These are phyloP conservation scores for Hydnomerulius pinastri DNA, from an alignment of 768 basidiomycete genomes.

Conservation along the genomic window DNA sequence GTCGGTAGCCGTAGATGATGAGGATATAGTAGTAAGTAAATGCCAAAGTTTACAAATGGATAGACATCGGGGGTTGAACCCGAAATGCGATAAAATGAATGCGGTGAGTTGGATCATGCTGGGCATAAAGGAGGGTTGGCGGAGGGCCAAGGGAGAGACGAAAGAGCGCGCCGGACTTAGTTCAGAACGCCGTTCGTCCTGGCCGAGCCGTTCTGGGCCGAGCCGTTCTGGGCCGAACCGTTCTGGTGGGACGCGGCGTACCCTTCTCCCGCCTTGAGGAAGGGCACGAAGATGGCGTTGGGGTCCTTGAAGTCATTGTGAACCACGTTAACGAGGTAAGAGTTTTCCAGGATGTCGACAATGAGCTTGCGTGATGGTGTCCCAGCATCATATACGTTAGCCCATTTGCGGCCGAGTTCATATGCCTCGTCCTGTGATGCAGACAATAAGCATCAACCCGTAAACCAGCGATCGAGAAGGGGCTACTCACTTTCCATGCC, in stretches of 20 bases:
- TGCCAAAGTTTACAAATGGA: slow-evolving; percentile 49
- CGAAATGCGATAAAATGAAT: slow-evolving; percentile 46
- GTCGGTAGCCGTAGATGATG: no score
- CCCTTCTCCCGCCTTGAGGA: slow-evolving; percentile 75
- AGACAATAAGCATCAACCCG: slow-evolving; percentile 9
- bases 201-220: slow-evolving; percentile 25
- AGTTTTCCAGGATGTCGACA: slow-evolving; percentile 74
- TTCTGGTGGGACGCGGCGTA: slow-evolving; percentile 44
- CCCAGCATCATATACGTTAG: slow-evolving; percentile 76
- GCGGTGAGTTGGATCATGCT: slow-evolving; percentile 33
- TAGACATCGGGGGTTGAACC: slow-evolving; percentile 97
- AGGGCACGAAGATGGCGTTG: slow-evolving; percentile 84
- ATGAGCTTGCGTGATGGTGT: slow-evolving; percentile 78
- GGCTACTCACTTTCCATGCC: slow-evolving; percentile 84
- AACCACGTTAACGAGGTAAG: slow-evolving; percentile 90
- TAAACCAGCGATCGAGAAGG: background rate
- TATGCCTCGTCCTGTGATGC: slow-evolving; percentile 84
- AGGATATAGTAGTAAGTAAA: slow-evolving; percentile 25
- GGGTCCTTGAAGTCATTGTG: slow-evolving; percentile 93
- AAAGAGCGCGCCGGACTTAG: slow-evolving; percentile 9
- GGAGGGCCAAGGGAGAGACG: background rate
- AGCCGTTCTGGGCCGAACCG: no score
- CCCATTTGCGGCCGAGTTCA: slow-evolving; percentile 92
- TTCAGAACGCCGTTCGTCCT: slow-evolving; percentile 41
- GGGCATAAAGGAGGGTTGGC: background rate